These are phyloP conservation scores for Butyriboletus appendiculatus DNA, from an alignment of 1,284 basidiomycete species.

Conservation along the genomic window DNA sequence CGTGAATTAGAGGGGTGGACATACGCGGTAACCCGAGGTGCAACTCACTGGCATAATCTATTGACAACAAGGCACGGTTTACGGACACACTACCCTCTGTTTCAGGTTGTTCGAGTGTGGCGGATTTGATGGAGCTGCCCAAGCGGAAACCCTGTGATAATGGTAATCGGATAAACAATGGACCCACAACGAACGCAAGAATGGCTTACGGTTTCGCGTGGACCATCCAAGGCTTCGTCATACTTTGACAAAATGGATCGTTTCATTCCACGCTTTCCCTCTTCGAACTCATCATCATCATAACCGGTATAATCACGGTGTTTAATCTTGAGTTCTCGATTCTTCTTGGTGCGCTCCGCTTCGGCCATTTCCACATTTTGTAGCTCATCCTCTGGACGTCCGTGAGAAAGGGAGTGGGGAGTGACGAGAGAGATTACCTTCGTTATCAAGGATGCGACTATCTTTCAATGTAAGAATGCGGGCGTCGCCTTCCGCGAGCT, in stretches of 20 bases:
- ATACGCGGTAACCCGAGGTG: background rate
- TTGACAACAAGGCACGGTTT: slow-evolving; percentile 81
- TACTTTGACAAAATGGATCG: slow-evolving; percentile 91
- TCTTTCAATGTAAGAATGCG: slow-evolving; percentile 97
- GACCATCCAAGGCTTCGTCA: slow-evolving; percentile 82
- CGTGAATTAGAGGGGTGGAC: slow-evolving; percentile 11
- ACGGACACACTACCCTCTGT: slow-evolving; percentile 62
- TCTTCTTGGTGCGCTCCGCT: slow-evolving; percentile 76
- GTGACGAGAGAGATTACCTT: slow-evolving; percentile 54
- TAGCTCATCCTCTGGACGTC: slow-evolving; percentile 85
- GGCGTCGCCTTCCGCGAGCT: slow-evolving; percentile 90
- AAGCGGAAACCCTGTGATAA: slow-evolving; percentile 73
- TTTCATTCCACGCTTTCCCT: slow-evolving; percentile 75
- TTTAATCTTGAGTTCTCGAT: slow-evolving; percentile 86
- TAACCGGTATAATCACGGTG: slow-evolving; percentile 92
- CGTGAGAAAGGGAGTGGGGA: slow-evolving; percentile 6
- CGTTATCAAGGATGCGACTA: slow-evolving; percentile 88
- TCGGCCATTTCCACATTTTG: slow-evolving; percentile 94
- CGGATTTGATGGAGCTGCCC: slow-evolving; percentile 53
- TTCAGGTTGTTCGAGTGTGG: slow-evolving; percentile 44
- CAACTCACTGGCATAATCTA: slow-evolving; percentile 87
- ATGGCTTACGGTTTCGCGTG: slow-evolving; percentile 59
- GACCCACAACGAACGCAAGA: background rate
- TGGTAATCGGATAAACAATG: slow-evolving; percentile 7
- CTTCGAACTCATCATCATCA: slow-evolving; percentile 91